Base-by-base conservation (phyloP, 257 asterid species). In the Phtheirospermum japonicum region DNA sequence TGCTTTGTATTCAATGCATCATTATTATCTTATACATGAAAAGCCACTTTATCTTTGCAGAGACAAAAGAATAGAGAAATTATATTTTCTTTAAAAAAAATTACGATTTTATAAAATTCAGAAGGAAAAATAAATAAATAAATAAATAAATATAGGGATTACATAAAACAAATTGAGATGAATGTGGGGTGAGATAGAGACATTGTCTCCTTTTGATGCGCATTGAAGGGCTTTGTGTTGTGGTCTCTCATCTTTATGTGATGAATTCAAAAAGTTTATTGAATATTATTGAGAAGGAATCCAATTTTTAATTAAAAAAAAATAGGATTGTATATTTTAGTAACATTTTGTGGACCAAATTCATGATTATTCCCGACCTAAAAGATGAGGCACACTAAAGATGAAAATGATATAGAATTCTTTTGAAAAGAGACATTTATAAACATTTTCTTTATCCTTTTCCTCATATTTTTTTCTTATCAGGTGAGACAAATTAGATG, bases 351-450 rank as follows among this genome's bases (percentile, higher is more conserved):
- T 76, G 78, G 76, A 69, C 71, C 75, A 30, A 69, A 48, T 30
- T 48, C 39, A 59, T 75, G 73, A 70, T 71, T 70, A 66, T 75
- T 69, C 69, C 72, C 72, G 48, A 69, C 72, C 75, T 74, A 69
- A 74, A 69, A 64, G 57, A 32, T n/a, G 16, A n/a, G 17, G 7
- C 0, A 8, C 48, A 64, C 32, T 68, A 23, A 43, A 51, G 54
- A 40, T 12, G 57, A 40, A 63, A 63, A 63, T 5, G 65, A 71
- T 23, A 23, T 23, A 63, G 42, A 36, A 36, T 6, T 36, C 11
- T 6, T 36, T 36, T 36, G 42, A 60, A 39, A 37, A 42, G 53
- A 32, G 57, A 65, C 54, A 39, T 9, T 48, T 37, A 28, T 7
- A 40, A 31, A 32, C 4, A 5, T 8, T 23, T 20, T 40, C 42